Evolutionary conservation across 495 filamentous ascomycete species (phyloP), one percentile per base, ranked within the genome.

Genomic region (Immersiella caudata): DNA sequence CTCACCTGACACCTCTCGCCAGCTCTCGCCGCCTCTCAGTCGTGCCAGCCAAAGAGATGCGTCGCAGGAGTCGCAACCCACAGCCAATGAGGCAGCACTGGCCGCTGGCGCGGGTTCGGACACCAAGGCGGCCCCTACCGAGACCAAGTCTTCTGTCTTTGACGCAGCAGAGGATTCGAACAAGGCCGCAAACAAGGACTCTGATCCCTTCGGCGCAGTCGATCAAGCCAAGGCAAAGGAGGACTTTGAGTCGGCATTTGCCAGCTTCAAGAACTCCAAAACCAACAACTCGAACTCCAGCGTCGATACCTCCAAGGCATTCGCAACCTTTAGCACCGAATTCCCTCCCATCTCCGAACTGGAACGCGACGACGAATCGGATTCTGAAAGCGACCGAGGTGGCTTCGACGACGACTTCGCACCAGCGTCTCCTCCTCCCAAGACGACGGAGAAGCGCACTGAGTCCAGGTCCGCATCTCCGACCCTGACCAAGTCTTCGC

Each of bases 321-420:
- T 89, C 65, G 73, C 84, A 69, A 79, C 81, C 21, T 78, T 80
- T 60, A 70, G 70, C 66, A 65, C 85, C n/a, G 95, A 98, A 73
- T 98, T 98, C 79, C 96, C 96, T 36, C 95, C 95, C 1, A 97
- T 98, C 65, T 89, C 89, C 46, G 94, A 97, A 71, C 75, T 97
- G 36, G 89, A 89, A 52, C 83, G 90, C 59, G 92, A 95, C 67
- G 93, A 94, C 16, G 75, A 76, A 65, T 89, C 79, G 2, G 93
- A 94, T 36, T 93, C 90, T 66, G 92, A 89, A n/a, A 89, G 85
- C 70, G 92, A 86, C 40, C 70, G 91, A 50, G 88, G 82, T 54
- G 91, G 94, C 0, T 99, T 98, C 73, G 94, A 94, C 64, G 94
- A 99, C 74, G 89, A 97, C 72, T 97, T 98, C 71, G 89, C 91